Conservation (phyloP, 768 basidiomycete genomes). For the Auricularia sp. region DNA sequence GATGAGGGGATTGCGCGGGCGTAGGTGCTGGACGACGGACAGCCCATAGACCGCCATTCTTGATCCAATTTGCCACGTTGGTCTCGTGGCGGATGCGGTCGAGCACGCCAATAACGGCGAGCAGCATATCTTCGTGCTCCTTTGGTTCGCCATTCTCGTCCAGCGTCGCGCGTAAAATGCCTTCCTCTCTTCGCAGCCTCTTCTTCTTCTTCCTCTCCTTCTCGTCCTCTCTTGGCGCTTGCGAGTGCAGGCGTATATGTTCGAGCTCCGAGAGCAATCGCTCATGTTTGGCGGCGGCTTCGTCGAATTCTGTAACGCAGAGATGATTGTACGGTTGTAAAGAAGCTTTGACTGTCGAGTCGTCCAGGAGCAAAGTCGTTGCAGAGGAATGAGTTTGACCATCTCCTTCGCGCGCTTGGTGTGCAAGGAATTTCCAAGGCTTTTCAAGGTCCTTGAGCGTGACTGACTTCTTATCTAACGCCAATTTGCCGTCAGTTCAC, state of each 20-base stretch:
- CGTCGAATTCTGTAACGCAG: conserved; percentile 60
- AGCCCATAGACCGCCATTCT: conserved; percentile 37
- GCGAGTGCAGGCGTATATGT: neutral
- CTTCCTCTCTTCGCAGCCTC: neutral
- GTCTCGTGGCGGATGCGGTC: conserved; percentile 46
- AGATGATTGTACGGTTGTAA: conserved; percentile 78
- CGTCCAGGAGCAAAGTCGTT: conserved; percentile 42
- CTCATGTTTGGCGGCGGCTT: conserved; percentile 7
- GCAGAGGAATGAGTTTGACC: conserved; percentile 28
- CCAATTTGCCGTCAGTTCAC: conserved; percentile 6
- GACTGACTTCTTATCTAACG: conserved; percentile 17
- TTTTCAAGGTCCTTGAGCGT: conserved; percentile 71
- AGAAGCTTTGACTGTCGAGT: conserved; percentile 43
- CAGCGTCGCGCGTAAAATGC: neutral
- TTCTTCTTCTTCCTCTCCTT: neutral
- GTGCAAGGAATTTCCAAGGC: conserved; percentile 45
- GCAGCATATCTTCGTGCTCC: conserved; percentile 34
- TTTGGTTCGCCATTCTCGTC: neutral
- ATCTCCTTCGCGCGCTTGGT: neutral
- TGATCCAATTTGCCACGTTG: conserved; percentile 62
- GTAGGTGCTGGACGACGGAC: conserved; percentile 5
- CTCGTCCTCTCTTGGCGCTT: neutral
- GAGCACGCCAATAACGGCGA: conserved; percentile 59
- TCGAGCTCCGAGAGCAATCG: neutral
- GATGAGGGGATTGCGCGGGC: neutral